Conservation (phyloP, 345 rosid genomes). For the Geranium brycei region DNA sequence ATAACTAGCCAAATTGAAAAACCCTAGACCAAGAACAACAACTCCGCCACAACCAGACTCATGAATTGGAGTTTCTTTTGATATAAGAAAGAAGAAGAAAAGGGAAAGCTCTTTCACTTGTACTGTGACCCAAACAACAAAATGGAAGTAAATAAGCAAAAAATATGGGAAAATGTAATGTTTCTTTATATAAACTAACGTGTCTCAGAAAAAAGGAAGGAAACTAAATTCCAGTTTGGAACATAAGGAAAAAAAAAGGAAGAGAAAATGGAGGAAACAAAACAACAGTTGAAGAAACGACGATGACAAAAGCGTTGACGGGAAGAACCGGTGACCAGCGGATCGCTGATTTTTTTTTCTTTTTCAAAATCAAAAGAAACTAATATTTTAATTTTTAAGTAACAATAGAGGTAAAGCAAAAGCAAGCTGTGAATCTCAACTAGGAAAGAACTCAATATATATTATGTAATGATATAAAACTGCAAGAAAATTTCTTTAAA, state of each 20-base stretch:
- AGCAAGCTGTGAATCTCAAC: too few relatives aligned
- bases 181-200: background rate
- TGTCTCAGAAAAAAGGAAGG: background rate
- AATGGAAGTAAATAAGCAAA: background rate
- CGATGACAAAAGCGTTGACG: background rate
- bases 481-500: too few relatives aligned
- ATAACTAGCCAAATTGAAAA: constrained; percentile 23
- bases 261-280: background rate
- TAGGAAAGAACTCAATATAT: too few relatives aligned
- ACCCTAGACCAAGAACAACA: constrained; percentile 7
- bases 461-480: too few relatives aligned
- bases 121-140: background rate
- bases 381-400: too few relatives aligned
- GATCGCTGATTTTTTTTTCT: too few relatives aligned
- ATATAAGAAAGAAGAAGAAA: background rate
- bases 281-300: background rate
- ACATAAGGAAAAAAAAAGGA: background rate
- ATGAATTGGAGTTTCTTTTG: background rate
- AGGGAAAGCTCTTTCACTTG: background rate
- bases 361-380: too few relatives aligned
- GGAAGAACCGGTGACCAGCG: background rate
- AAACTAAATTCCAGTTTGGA: too few relatives aligned
- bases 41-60: background rate
- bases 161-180: background rate
- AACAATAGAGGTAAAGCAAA: too few relatives aligned